Percentiles rank a stretch among this genome's conserved stretches.
Evolutionary conservation across 148 eudicot genomes (phyloP).

Genomic region (Rhododendron simsii): DNA sequence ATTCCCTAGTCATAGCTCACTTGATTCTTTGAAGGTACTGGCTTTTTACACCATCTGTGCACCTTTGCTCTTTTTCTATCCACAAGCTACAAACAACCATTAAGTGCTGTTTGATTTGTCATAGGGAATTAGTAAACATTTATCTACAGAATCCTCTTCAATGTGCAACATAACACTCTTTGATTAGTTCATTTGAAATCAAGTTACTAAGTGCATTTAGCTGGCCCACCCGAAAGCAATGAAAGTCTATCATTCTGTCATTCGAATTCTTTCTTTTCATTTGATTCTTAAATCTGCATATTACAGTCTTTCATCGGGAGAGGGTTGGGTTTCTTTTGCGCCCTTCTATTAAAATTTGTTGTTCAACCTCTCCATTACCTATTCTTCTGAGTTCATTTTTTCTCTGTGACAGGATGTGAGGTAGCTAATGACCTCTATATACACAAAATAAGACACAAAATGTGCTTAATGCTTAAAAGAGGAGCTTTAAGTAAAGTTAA

Average conservation of each 20-base stretch:
- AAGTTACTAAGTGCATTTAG: not conserved
- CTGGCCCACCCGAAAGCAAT: not conserved
- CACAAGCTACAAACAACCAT: not conserved
- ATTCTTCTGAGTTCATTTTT: not conserved
- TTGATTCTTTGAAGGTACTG: slow-evolving; percentile 51
- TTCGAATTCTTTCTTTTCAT: not conserved
- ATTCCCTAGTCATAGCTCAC: slow-evolving; percentile 26
- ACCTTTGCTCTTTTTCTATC: not conserved
- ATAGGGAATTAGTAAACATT: not conserved
- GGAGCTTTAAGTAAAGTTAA: not conserved
- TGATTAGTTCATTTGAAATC: not conserved
- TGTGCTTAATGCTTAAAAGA: not conserved
- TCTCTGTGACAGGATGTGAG: not conserved
- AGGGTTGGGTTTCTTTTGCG: no score
- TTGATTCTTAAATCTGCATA: no score
- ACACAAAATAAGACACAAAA: not conserved
- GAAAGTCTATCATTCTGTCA: not conserved
- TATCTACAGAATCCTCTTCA: not conserved
- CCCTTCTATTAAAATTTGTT: not conserved
- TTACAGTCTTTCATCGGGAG: no score
- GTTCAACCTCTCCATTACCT: not conserved
- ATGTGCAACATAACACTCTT: not conserved
- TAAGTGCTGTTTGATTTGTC: not conserved
- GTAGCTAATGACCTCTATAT: not conserved
- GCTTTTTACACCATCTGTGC: not conserved